Evolutionary conservation across 768 basidiomycete species (phyloP).

Genomic region (Candolleomyces eurysporus): DNA sequence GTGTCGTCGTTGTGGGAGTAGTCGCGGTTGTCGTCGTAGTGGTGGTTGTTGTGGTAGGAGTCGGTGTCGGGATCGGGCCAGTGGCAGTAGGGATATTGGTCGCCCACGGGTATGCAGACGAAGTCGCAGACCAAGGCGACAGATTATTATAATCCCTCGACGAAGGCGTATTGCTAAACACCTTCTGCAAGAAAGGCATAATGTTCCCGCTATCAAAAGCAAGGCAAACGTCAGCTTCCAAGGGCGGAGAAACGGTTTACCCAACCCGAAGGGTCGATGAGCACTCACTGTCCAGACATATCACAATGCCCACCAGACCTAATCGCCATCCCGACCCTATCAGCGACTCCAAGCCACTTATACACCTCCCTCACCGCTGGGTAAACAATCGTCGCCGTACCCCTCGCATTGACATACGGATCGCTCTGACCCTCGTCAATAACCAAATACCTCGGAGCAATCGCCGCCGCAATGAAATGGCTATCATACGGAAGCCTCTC

Average conservation of each 20-base stretch:
- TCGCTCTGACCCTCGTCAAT: conserved; percentile 9
- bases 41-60: not conserved
- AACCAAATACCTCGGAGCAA: conserved; percentile 11
- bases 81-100: conserved; percentile 3
- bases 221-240: not conserved
- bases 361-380: conserved; percentile 13
- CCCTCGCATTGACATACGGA: conserved; percentile 14
- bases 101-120: conserved; percentile 7
- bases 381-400: conserved; percentile 11
- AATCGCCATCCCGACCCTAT: conserved; percentile 14
- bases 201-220: conserved; percentile 13
- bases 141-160: conserved; percentile 13
- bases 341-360: conserved; percentile 11
- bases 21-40: not conserved
- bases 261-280: not conserved
- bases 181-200: conserved; percentile 12
- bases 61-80: not conserved
- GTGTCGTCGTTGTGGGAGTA: not conserved
- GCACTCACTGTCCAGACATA: conserved; percentile 14
- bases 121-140: conserved; percentile 9
- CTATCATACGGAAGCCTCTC: conserved; percentile 11
- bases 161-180: conserved; percentile 14
- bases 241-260: not conserved
- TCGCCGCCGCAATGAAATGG: conserved; percentile 10
- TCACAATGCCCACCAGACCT: conserved; percentile 11